Evolutionary conservation across 1,284 basidiomycete species (phyloP).

Genomic region (Ganoderma lingzhi): DNA sequence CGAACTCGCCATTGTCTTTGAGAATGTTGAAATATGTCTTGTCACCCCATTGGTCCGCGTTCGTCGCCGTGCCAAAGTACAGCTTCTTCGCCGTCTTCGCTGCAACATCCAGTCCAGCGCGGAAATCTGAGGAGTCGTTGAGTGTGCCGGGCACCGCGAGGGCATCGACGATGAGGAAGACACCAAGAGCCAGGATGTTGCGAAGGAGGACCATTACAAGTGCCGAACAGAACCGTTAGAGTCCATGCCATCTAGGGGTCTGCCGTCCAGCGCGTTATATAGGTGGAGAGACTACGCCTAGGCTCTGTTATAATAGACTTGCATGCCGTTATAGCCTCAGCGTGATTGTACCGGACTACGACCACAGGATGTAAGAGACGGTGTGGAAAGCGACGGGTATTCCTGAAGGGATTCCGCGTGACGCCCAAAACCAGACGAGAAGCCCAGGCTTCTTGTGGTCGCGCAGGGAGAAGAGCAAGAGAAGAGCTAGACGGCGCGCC

Average conservation of each 20-base stretch:
- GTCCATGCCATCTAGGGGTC: neutral
- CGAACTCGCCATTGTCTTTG: constrained; percentile 53
- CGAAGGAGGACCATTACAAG: neutral
- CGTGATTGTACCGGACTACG: neutral
- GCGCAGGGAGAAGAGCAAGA: neutral
- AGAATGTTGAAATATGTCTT: constrained; percentile 51
- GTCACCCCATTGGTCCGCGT: constrained; percentile 61
- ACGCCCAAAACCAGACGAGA: neutral
- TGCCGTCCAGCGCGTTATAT: neutral
- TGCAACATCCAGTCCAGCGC: constrained; percentile 43
- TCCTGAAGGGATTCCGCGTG: neutral
- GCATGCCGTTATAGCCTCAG: neutral
- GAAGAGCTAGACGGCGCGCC: neutral
- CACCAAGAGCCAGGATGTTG: neutral
- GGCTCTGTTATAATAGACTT: neutral
- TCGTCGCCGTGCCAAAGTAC: constrained; percentile 72
- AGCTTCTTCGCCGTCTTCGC: constrained; percentile 58
- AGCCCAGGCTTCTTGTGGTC: neutral
- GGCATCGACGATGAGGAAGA: neutral
- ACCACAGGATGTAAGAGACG: neutral
- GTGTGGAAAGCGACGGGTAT: neutral
- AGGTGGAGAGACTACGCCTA: neutral
- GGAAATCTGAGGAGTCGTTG: neutral
- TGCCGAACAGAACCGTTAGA: neutral
- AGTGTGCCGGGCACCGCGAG: neutral